A percentile compares a stretch with the other conserved stretches of the same genome.
These are phyloP conservation scores for Neonectria hederae DNA, from an alignment of 2,329 filamentous ascomycete species.

Conservation along the genomic window DNA sequence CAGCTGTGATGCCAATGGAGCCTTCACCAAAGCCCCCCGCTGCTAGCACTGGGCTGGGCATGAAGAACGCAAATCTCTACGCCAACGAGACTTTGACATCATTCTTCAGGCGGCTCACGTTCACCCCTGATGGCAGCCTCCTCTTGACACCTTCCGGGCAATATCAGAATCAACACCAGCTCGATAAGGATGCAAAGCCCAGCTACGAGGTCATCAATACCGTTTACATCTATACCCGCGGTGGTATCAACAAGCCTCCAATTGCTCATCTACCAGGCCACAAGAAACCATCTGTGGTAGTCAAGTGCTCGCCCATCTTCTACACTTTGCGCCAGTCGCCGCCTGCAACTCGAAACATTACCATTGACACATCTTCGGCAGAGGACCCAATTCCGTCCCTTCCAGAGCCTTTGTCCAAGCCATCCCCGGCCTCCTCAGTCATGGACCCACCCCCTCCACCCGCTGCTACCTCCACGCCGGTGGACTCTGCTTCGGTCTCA, in stretches of 20 bases:
- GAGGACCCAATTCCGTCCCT: conserved; percentile 86
- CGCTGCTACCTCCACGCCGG: conserved; percentile 54
- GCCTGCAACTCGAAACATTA: conserved; percentile 84
- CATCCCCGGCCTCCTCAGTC: conserved; percentile 65
- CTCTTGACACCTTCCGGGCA: conserved; percentile 95
- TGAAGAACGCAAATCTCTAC: conserved; percentile 90
- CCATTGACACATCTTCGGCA: conserved; percentile 88
- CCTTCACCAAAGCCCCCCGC: conserved; percentile 82
- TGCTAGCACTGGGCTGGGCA: conserved; percentile 64
- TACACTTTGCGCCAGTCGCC: conserved; percentile 80
- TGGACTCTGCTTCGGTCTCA: conserved; percentile 59
- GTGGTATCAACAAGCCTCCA: conserved; percentile 95
- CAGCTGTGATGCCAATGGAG: conserved; percentile 94
- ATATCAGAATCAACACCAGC: conserved; percentile 82
- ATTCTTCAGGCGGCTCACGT: conserved; percentile 93
- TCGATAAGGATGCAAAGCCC: conserved; percentile 73
- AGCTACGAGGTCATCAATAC: conserved; percentile 93
- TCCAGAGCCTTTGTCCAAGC: conserved; percentile 80
- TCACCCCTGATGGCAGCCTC: conserved; percentile 93
- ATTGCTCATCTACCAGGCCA: conserved; percentile 95
- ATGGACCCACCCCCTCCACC: conserved; percentile 86
- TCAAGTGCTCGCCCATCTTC: conserved; percentile 90
- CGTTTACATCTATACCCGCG: conserved; percentile 96
- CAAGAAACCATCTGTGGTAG: conserved; percentile 96
- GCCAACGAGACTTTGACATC: conserved; percentile 97